A percentile compares a stretch with the other conserved stretches of the same genome.
These are phyloP conservation scores for Achaetomium macrosporum DNA, from an alignment of 2,329 filamentous ascomycete genomes.

Conservation along the genomic window DNA sequence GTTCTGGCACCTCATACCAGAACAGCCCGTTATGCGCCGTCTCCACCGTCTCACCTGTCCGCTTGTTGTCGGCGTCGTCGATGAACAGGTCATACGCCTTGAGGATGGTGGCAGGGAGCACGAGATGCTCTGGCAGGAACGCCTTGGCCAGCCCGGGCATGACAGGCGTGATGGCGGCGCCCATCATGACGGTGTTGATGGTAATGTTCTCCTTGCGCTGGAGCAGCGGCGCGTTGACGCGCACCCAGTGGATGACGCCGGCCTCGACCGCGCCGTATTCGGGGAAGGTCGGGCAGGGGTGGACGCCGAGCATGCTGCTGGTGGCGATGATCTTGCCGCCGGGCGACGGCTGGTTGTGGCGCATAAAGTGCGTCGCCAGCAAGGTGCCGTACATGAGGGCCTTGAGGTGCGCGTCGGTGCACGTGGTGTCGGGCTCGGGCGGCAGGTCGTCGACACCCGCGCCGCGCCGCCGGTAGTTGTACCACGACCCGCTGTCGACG, in stretches of 20 bases:
- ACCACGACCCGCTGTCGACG: constrained; percentile 2
- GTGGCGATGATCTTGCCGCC: constrained; percentile 3
- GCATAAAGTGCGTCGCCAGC: constrained; percentile 7
- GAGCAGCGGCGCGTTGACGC: constrained; percentile 2
- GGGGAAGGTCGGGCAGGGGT: constrained; percentile 6
- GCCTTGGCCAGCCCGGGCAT: constrained; percentile 2
- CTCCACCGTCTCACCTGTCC: constrained; percentile 2
- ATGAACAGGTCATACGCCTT: constrained; percentile 1
- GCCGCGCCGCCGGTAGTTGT: background rate
- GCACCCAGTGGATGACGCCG: constrained; percentile 1
- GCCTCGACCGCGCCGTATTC: constrained; percentile 4
- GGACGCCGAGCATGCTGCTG: background rate
- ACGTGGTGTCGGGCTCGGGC: constrained; percentile 3
- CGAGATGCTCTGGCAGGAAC: constrained; percentile 1
- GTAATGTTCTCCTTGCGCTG: constrained; percentile 4
- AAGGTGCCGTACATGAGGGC: background rate
- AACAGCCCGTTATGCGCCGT: background rate
- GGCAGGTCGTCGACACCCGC: constrained; percentile 1
- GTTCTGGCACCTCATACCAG: constrained; percentile 1
- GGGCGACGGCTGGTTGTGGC: constrained; percentile 1
- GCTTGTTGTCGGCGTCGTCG: constrained; percentile 1
- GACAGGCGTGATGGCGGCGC: background rate
- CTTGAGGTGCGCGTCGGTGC: constrained; percentile 4
- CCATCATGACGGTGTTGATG: constrained; percentile 7
- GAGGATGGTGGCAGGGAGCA: background rate